phyloP scores from a whole-genome alignment of 2,329 filamentous ascomycete species.

The Diaporthe batatas region DNA sequence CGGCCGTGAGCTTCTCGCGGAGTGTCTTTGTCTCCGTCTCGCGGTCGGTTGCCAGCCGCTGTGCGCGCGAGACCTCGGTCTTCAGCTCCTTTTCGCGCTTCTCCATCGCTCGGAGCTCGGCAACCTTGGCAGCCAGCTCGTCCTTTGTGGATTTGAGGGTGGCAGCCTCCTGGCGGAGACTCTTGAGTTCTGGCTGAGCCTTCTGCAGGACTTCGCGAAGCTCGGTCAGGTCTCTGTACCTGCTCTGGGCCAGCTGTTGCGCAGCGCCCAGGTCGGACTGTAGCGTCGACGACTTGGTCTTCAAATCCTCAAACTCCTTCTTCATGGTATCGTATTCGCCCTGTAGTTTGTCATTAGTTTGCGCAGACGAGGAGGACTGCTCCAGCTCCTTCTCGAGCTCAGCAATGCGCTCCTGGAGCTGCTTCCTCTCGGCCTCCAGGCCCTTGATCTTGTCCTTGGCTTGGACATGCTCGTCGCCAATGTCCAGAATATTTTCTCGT shows the following conservation, averaged over 20 bases:
- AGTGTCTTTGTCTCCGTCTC: constrained; percentile 83
- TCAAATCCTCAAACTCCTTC: constrained; percentile 75
- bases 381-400: constrained; percentile 79
- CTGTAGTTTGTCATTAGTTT: constrained; percentile 68
- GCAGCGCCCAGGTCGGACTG: constrained; percentile 89
- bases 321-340: constrained; percentile 70
- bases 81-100: constrained; percentile 85
- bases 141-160: constrained; percentile 81
- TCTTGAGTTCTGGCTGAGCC: constrained; percentile 86
- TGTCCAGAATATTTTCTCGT: constrained; percentile 81
- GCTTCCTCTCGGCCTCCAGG: constrained; percentile 76
- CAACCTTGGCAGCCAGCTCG: constrained; percentile 71
- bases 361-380: constrained; percentile 49
- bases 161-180: constrained; percentile 80
- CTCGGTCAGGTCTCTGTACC: constrained; percentile 90
- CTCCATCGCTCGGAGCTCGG: constrained; percentile 82
- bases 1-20: constrained; percentile 82
- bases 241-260: constrained; percentile 85
- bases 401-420: constrained; percentile 73
- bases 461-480: constrained; percentile 87
- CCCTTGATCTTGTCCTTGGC: constrained; percentile 82
- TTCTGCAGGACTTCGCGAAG: constrained; percentile 85
- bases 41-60: constrained; percentile 78
- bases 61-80: constrained; percentile 77
- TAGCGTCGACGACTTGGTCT: constrained; percentile 75